Conservation (phyloP, 192 early-diverging fungal genomes). For the Glomus cerebriforme region DNA sequence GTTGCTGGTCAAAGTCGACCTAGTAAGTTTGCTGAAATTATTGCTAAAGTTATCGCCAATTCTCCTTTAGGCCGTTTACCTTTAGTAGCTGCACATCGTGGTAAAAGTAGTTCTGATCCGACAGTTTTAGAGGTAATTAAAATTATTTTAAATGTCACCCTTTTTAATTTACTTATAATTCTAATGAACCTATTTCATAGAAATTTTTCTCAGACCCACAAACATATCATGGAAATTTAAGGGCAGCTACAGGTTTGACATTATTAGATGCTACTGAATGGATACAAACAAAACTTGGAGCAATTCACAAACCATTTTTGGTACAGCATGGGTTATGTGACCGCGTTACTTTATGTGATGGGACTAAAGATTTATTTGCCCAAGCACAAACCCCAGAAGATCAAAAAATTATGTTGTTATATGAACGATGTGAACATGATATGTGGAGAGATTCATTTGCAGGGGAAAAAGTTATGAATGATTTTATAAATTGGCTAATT, state of each 20-base stretch:
- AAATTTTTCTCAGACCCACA: neutral
- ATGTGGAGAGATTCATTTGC: conserved; percentile 10
- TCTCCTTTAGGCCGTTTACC: conserved; percentile 26
- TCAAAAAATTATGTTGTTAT: conserved; percentile 14
- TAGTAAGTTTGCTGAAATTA: neutral
- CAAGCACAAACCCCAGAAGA: conserved; percentile 14
- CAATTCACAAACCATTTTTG: conserved; percentile 22
- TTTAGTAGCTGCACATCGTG: neutral
- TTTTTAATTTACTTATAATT: neutral
- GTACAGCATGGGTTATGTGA: conserved; percentile 26
- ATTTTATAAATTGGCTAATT: conserved; percentile 18
- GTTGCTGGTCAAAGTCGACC: conserved; percentile 8
- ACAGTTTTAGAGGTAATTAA: neutral
- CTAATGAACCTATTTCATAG: neutral
- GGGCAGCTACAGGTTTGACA: conserved; percentile 13
- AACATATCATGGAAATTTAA: conserved; percentile 28
- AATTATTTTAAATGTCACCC: neutral
- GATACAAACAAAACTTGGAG: conserved; percentile 15
- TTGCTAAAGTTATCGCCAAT: conserved; percentile 5
- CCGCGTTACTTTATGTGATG: neutral
- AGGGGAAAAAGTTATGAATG: neutral
- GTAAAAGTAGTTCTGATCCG: conserved; percentile 22
- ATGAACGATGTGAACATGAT: conserved; percentile 25
- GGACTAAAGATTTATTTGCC: neutral
- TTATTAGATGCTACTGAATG: neutral